phyloP scores from a whole-genome alignment of 2,329 filamentous ascomycete species.

The Fusarium sp. region DNA sequence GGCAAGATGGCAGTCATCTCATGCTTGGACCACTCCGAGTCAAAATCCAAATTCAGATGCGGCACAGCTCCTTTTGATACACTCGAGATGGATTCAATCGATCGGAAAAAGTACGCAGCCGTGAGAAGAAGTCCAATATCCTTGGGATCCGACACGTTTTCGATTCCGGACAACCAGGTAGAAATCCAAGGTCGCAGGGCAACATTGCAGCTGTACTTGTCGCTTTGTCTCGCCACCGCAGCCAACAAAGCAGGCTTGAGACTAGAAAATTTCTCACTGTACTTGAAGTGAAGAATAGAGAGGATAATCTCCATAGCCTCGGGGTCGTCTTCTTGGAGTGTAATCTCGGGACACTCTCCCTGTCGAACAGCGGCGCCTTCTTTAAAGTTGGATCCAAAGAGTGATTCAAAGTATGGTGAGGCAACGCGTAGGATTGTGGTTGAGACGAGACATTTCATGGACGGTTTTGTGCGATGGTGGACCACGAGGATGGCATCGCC shows the following conservation, averaged over 20 bases:
- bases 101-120: slow-evolving; percentile 3
- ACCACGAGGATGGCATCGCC: slow-evolving; percentile 6
- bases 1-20: not conserved
- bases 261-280: not conserved
- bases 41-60: slow-evolving; percentile 1
- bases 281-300: slow-evolving; percentile 5
- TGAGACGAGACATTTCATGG: slow-evolving; percentile 5
- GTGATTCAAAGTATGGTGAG: slow-evolving; percentile 2
- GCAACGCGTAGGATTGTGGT: not conserved
- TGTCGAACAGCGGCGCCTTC: not conserved
- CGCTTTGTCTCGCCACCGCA: not conserved
- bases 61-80: not conserved
- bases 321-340: slow-evolving; percentile 1
- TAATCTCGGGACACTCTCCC: slow-evolving; percentile 6
- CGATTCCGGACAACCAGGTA: not conserved
- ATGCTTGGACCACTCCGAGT: not conserved
- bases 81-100: not conserved
- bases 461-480: not conserved
- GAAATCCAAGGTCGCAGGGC: not conserved
- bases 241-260: not conserved
- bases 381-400: slow-evolving; percentile 5
- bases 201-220: slow-evolving; percentile 7
- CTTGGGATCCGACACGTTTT: not conserved
- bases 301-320: slow-evolving; percentile 10
- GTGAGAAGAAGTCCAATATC: not conserved